Evolutionary conservation across 129 eudicot genomes (phyloP), one percentile per base, ranked within the genome.

Genomic region (Flaveria trinervia): DNA sequence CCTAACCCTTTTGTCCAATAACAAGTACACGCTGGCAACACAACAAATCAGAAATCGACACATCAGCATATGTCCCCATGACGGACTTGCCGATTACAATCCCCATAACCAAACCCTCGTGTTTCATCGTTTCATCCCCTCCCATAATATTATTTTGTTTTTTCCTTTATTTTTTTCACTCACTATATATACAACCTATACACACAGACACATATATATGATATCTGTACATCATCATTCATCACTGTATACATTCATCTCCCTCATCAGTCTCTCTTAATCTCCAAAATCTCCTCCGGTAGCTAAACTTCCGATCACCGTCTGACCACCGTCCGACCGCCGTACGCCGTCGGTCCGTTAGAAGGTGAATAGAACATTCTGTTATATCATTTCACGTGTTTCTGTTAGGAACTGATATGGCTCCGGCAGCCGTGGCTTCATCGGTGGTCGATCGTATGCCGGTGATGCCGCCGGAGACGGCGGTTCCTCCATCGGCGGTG

Each of bases 401-500:
- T 28, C 71, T 50, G 66, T 41, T 10, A 28, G 68, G 72, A 41
- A 8, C 65, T 22, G 70, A 79, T 0, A 92, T 92, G 98, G 80
- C 97, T 88, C 96, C 98, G 94, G 92, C 90, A 44, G 92, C 85
- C 84, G 89, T 81, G 81, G 88, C 77, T 26, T 77, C 77, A 28
- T 65, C 85, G 23, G 84, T 75, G 79, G 46, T 87, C 15, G 86
- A 85, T 72, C 80, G 78, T 67, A 66, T 84, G 3, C 91, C 93
- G 74, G 65, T 70, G 75, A 43, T 79, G 81, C 57, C 71, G 56
- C 83, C 87, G 72, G 68, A 85, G 22, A 22, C 68, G 15, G 45
- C 39, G 49, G 65, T 79, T 75, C 22, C 52, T 4, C 81, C 86
- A 70, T 15, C 80, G 65, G 41, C 79, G 50, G 72, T 77, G 85